Base-by-base conservation (phyloP, 768 basidiomycete genomes). In the Panaeolus cyanescens region DNA sequence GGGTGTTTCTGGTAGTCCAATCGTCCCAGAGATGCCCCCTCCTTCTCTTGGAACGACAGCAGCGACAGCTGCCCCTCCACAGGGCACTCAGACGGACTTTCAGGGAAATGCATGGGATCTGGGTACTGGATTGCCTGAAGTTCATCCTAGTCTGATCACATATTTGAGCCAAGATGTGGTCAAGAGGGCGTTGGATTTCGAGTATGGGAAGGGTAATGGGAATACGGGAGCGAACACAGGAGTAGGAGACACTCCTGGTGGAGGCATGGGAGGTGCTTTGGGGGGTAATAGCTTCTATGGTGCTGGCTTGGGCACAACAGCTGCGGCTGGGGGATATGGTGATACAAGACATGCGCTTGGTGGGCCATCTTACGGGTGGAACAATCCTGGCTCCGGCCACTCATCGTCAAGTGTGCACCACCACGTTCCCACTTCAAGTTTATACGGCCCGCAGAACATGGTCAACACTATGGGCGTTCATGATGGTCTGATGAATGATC, bases 141-240 rank as follows among this genome's bases (percentile, higher is more conserved):
- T 73, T 17, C 71, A 73, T 56, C 72, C 71, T 34, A 70, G 71
- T n/a, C 63, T 77, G 34, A 69, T 77, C 30, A 72, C 70, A 33
- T 75, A 77, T 56, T 61, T 78, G 32, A 73, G 71, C 50, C 70
- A 70, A 59, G 72, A 72, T 39, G 62, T 67, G 9, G 66, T 69
- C 2, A 65, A 66, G 55, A 67, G 65, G 58, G 66, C 65, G 13
- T 37, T 68, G 32, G 17, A 42, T 25, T 50, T 50, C 15, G 45
- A 50, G 45, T 50, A 50, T 50, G 45, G 45, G 6, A 50, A 28
- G 45, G n/a, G 7, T 50, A 7, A 17, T 12, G 37, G 1, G n/a
- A n/a, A n/a, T n/a, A n/a, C 9, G 59, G 33, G 57, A 30, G 22
- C 36, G n/a, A 31, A 33, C 17, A 13, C 32, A 56, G 64, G 34